Base-by-base conservation (phyloP, 1,139 yeast genomes). In the Saccharomycopsis phalli region DNA sequence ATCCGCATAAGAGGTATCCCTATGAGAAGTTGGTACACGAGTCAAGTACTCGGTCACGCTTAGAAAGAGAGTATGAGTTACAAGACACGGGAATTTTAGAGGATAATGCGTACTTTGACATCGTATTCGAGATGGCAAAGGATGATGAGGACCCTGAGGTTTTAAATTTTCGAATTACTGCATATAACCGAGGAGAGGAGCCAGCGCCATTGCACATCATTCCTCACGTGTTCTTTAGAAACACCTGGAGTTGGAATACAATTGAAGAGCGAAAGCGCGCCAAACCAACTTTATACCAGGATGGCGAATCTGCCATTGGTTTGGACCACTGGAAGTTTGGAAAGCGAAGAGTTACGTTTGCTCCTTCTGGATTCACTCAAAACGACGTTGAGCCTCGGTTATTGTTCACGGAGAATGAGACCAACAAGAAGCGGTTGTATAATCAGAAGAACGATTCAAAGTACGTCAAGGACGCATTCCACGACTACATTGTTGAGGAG, bases 211-310 rank as follows among this genome's bases (percentile, higher is more conserved):
- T 88, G 48, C 95, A 87, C 60, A 71, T 88, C 39, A 61, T 83
- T 46, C 97, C 97, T 5, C 96, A 88, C 53, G 63, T 83, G 36
- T 77, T 81, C 51, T 84, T 81, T 60, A 74, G 97, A 63, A 88
- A 88, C 59, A 84, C 94, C 22, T 88, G 97, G 97, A 67, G 81
- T 14, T 88, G 96, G 95, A 87, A 88, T 31, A 59, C 68, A 22
- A 74, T 71, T 44, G 72, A 71, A 47, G 68, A 69, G 39, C 62
- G 66, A 34, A 54, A 58, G 13, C 52, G 58, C 34, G 61, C 59
- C 8, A 74, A 71, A 52, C 94, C 94, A 10, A 54, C 60, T 14
- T 59, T 82, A 40, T 60, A 63, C 4, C 60, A 65, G 49, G 62
- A 61, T 47, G 64, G 63, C 41, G 65, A 60, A 17, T 60, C 58